phyloP scores from a whole-genome alignment of 2,329 filamentous ascomycete species.

The Chaetomium sp. region DNA sequence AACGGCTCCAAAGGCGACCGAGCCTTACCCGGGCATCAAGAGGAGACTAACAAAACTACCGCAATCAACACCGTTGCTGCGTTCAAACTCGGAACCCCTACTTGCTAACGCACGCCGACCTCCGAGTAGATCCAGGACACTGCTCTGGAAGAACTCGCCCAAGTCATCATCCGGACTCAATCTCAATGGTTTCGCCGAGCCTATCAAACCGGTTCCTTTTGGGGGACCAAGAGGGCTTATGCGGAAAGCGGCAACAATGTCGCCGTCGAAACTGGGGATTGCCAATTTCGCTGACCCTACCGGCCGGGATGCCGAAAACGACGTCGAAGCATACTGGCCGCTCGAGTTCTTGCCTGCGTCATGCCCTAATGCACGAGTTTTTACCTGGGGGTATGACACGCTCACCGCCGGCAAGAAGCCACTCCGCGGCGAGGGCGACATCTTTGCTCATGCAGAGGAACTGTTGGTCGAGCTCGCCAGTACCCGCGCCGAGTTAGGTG shows the following conservation, averaged over 20 bases:
- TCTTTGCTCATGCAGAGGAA: slow-evolving; percentile 39
- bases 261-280: slow-evolving; percentile 29
- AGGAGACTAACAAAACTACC: slow-evolving; percentile 28
- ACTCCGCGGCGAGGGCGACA: slow-evolving; percentile 36
- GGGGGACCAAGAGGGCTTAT: slow-evolving; percentile 27
- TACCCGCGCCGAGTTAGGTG: slow-evolving; percentile 26
- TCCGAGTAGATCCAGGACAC: slow-evolving; percentile 21
- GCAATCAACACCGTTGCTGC: slow-evolving; percentile 24
- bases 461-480: slow-evolving; percentile 37
- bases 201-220: slow-evolving; percentile 9
- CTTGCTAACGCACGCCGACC: slow-evolving; percentile 21
- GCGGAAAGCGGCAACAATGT: slow-evolving; percentile 36
- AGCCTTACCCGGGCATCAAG: slow-evolving; percentile 20
- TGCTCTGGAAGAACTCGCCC: slow-evolving; percentile 35
- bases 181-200: slow-evolving; percentile 24
- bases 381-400: slow-evolving; percentile 40
- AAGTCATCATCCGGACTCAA: slow-evolving; percentile 34
- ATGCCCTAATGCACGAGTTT: slow-evolving; percentile 38
- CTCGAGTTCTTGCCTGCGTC: slow-evolving; percentile 39
- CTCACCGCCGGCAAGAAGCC: slow-evolving; percentile 35
- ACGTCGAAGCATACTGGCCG: slow-evolving; percentile 39
- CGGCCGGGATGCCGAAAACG: slow-evolving; percentile 11
- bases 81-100: slow-evolving; percentile 34
- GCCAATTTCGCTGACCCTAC: slow-evolving; percentile 23
- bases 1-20: slow-evolving; percentile 24